These are phyloP conservation scores for Leptographium galeiforme DNA, from an alignment of 2,329 filamentous ascomycete species.

Conservation along the genomic window DNA sequence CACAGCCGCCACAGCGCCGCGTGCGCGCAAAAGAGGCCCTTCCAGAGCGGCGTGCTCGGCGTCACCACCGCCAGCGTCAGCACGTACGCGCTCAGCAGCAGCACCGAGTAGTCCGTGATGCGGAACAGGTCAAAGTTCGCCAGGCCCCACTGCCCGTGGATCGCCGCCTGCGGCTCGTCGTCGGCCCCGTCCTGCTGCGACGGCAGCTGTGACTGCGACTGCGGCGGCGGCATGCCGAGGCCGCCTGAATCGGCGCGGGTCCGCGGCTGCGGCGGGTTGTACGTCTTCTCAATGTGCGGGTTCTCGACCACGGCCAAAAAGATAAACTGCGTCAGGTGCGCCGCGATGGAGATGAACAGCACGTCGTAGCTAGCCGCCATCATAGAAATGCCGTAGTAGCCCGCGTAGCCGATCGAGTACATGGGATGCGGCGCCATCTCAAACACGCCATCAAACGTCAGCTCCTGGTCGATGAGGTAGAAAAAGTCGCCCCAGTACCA, in stretches of 20 bases:
- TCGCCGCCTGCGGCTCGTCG: conserved; percentile 42
- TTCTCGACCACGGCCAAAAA: conserved; percentile 90
- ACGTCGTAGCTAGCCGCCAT: conserved; percentile 98
- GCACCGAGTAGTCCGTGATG: conserved; percentile 67
- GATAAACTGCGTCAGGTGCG: conserved; percentile 85
- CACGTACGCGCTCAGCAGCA: conserved; percentile 66
- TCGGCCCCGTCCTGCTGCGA: background rate
- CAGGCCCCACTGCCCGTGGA: conserved; percentile 74
- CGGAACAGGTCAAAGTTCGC: conserved; percentile 80
- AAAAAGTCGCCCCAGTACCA: conserved; percentile 99
- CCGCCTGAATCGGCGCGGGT: conserved; percentile 3
- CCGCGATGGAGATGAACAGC: conserved; percentile 88
- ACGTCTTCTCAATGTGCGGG: conserved; percentile 95
- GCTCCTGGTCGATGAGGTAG: conserved; percentile 91
- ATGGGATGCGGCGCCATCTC: conserved; percentile 98
- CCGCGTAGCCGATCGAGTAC: conserved; percentile 96
- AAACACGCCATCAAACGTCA: conserved; percentile 97
- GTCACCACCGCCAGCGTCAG: conserved; percentile 60
- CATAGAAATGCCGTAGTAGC: conserved; percentile 95
- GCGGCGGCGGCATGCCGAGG: conserved; percentile 4
- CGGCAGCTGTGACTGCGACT: conserved; percentile 7
- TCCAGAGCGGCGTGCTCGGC: conserved; percentile 61
- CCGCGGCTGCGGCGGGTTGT: conserved; percentile 78
- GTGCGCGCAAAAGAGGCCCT: conserved; percentile 67
- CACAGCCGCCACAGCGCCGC: conserved; percentile 77